A percentile compares a stretch with the other conserved stretches of the same genome.
These are phyloP conservation scores for Rosa hybrid DNA, from an alignment of 331 rosid genomes.

Conservation along the genomic window DNA sequence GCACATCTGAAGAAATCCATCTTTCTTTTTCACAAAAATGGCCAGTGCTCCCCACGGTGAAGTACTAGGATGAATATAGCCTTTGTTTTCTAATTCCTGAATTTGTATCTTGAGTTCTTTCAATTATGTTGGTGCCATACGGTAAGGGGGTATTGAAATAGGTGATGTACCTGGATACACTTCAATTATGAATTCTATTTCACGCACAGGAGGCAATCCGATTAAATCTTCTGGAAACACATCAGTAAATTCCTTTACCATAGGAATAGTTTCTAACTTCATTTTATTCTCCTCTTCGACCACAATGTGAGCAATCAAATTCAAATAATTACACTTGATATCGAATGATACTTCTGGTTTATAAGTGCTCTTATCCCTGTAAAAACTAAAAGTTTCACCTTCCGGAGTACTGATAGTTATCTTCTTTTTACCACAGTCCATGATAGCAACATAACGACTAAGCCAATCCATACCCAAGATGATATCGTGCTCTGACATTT, in stretches of 20 bases:
- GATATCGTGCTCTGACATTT: background rate
- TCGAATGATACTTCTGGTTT: background rate
- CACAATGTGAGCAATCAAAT: background rate
- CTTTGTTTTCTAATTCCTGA: background rate
- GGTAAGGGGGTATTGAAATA: background rate
- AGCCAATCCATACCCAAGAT: background rate
- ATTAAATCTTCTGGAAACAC: no score
- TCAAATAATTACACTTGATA: background rate
- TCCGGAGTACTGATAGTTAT: background rate
- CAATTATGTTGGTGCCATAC: background rate
- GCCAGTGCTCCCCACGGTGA: background rate
- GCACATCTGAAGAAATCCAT: background rate
- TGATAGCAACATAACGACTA: background rate
- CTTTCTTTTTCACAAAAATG: background rate
- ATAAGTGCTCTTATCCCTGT: background rate
- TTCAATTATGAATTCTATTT: no score
- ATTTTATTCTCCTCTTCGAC: background rate
- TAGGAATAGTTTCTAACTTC: background rate
- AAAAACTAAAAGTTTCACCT: background rate
- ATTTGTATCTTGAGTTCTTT: background rate
- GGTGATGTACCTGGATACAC: background rate
- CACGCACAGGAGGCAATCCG: no score
- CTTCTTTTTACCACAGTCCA: background rate
- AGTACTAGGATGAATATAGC: background rate
- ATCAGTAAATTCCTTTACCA: background rate